phyloP scores from a whole-genome alignment of 805 yeast genomes.

The Ogataea nitratoaversa region DNA sequence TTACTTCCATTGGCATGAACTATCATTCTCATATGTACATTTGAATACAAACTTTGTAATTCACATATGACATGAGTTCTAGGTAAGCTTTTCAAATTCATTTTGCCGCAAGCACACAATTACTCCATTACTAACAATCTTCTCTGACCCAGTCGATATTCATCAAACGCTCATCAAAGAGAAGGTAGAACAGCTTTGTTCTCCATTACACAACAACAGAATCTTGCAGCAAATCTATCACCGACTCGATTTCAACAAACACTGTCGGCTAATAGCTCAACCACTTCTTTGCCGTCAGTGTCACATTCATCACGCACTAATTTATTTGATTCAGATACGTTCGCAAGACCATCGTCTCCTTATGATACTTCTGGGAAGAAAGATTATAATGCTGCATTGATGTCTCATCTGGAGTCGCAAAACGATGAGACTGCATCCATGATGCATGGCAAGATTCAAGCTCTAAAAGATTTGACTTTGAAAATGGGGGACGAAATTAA shows the following conservation, averaged over 20 bases:
- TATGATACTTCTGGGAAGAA: slow-evolving; percentile 31
- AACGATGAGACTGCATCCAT: slow-evolving; percentile 53
- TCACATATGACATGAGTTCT: slow-evolving; percentile 16
- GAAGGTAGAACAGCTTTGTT: slow-evolving; percentile 27
- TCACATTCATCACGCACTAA: slow-evolving; percentile 2
- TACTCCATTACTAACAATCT: too few species aligned
- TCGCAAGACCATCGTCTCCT: slow-evolving; percentile 36
- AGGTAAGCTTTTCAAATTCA: too few species aligned
- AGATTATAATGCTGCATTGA: slow-evolving; percentile 47
- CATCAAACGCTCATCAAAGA: slow-evolving; percentile 29
- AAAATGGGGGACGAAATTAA: slow-evolving; percentile 64
- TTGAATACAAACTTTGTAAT: too few species aligned
- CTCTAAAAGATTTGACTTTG: slow-evolving; percentile 51
- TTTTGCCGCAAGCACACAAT: too few species aligned
- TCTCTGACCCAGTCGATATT: slow-evolving; percentile 22
- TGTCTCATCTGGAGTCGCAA: slow-evolving; percentile 64
- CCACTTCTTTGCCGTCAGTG: slow-evolving; percentile 12
- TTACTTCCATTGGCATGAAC: too few species aligned
- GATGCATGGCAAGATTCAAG: slow-evolving; percentile 50
- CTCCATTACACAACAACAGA: slow-evolving; percentile 16
- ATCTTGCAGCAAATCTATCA: slow-evolving; percentile 11
- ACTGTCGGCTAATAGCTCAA: slow-evolving; percentile 2
- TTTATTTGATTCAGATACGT: slow-evolving; percentile 1
- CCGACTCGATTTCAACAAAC: slow-evolving; percentile 5
- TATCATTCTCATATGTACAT: too few species aligned